Base-by-base conservation (phyloP, 2,329 filamentous ascomycete genomes). In the Arthroderma uncinatum region DNA sequence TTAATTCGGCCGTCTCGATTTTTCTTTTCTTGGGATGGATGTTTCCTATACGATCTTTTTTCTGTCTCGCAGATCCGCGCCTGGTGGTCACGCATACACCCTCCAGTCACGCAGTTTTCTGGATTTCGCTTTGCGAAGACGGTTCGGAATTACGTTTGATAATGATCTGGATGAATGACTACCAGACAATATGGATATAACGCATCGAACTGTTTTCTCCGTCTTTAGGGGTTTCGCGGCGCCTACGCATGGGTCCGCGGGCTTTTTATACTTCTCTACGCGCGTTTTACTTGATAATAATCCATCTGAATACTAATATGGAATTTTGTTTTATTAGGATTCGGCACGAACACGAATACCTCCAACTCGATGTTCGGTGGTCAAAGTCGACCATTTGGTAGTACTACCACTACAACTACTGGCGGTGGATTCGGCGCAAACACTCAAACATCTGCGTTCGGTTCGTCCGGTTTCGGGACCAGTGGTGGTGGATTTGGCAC, bases 321-420 rank as follows among this genome's bases (percentile, higher is more conserved):
- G 6, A 23, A 44, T 9, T 9, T 14, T 33, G 14, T 28, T 50
- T 33, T 28, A 57, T 47, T 57, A 63, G 63, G 64, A 28, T 67
- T 67, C 53, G 65, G 66, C 28, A 42, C 59, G 39, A 62, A 30
- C 48, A 55, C 60, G 9, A 54, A 53, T 34, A 61, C 61, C 53
- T 36, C 60, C 19, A 61, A 57, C 55, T 56, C 61, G 33, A 60
- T 64, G 12, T 65, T 66, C 40, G 62, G 63, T 9, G 56, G 60
- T 39, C 63, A 62, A 47, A 62, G 60, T 47, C 57, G 60, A 58
- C 61, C 60, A 40, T 67, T 67, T 57, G 64, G 65, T 30, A 42
- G 57, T 21, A 58, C 57, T 19, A 52, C 63, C 19, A 55, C 61
- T 56, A 60, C 58, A n/a, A 61, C 58, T 19, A 58, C 58, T 23